Conservation (phyloP, 495 filamentous ascomycete species). For the Amorphotheca resinae region DNA sequence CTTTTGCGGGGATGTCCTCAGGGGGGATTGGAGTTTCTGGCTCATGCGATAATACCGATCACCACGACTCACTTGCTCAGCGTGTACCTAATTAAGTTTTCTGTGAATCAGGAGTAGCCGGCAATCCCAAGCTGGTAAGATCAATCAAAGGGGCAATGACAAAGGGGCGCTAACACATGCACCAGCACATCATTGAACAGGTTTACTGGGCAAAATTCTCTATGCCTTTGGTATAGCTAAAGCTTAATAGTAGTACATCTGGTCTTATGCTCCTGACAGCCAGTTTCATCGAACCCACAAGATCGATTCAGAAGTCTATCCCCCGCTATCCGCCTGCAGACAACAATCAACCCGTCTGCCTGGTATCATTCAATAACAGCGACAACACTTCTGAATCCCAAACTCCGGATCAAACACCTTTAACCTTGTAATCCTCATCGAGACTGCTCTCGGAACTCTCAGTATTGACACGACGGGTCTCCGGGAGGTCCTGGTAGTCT, state of each 20-base stretch:
- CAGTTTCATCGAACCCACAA: constrained; percentile 15
- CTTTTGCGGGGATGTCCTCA: no score
- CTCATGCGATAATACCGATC: no score
- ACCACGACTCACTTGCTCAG: no score
- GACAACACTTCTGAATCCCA: constrained; percentile 6
- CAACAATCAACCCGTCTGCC: constrained; percentile 14
- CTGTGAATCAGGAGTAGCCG: no score
- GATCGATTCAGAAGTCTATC: constrained; percentile 10
- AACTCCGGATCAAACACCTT: constrained; percentile 21
- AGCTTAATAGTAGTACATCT: constrained; percentile 17
- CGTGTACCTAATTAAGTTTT: no score
- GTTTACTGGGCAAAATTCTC: constrained; percentile 20
- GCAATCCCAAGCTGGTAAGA: no score
- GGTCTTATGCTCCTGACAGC: constrained; percentile 13
- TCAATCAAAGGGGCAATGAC: no score
- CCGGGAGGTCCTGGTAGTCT: constrained; percentile 30
- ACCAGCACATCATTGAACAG: no score
- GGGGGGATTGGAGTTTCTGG: no score
- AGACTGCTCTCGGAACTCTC: constrained; percentile 35
- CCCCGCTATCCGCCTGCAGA: constrained; percentile 17
- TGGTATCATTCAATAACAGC: constrained; percentile 12
- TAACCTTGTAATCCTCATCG: constrained; percentile 30
- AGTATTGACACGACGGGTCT: constrained; percentile 32
- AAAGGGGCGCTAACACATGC: no score
- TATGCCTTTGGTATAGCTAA: constrained; percentile 19